Conservation (phyloP, 768 basidiomycete species). For the Rhodotorula kratochvilovae region DNA sequence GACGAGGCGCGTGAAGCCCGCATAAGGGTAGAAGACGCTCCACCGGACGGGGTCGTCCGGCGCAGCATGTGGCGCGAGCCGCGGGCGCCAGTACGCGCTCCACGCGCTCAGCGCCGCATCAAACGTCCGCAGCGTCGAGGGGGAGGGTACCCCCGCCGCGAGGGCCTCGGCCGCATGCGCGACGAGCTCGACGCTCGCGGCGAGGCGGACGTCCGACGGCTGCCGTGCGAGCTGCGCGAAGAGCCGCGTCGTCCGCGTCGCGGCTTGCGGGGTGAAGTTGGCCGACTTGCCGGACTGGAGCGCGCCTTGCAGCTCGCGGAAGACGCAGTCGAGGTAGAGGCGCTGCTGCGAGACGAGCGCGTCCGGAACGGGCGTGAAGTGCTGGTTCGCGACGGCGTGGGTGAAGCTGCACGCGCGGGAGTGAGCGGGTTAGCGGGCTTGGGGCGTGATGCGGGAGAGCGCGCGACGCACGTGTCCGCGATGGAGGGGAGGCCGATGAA, state of each 20-base stretch:
- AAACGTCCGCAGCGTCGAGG: constrained; percentile 5
- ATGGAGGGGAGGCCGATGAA: constrained; percentile 29
- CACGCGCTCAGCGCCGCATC: constrained; percentile 24
- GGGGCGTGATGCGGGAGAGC: no score
- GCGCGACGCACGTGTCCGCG: constrained; percentile 9
- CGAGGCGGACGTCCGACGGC: constrained; percentile 33
- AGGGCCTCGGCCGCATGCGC: constrained; percentile 14
- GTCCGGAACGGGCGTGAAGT: constrained; percentile 16
- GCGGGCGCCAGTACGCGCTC: constrained; percentile 33
- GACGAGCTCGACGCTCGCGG: constrained; percentile 36
- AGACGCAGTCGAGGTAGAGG: constrained; percentile 33
- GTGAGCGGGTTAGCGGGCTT: no score
- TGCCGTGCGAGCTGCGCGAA: constrained; percentile 24
- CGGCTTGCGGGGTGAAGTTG: constrained; percentile 33
- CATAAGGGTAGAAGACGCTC: constrained; percentile 29
- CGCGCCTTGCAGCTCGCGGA: constrained; percentile 36
- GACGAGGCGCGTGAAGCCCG: constrained; percentile 26
- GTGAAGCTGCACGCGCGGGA: constrained; percentile 13
- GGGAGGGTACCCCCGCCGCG: constrained; percentile 15
- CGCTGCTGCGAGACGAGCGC: constrained; percentile 24
- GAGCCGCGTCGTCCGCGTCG: constrained; percentile 28
- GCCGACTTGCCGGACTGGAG: constrained; percentile 33
- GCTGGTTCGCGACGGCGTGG: constrained; percentile 28
- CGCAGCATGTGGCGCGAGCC: not conserved
- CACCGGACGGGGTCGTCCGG: constrained; percentile 15